phyloP scores from a whole-genome alignment of 805 yeast species.

The Hanseniaspora nectarophila region DNA sequence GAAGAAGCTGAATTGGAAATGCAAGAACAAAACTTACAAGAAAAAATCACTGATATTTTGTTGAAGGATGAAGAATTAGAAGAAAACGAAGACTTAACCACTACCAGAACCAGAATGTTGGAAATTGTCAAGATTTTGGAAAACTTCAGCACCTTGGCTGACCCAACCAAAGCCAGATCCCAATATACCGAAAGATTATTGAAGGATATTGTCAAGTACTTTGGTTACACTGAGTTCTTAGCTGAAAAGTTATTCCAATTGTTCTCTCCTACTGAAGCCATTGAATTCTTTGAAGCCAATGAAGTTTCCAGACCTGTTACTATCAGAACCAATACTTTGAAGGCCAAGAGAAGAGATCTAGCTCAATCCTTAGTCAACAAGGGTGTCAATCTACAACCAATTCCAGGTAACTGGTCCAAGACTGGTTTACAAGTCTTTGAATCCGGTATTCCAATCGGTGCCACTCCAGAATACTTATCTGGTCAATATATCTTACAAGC shows the following conservation, averaged over 20 bases:
- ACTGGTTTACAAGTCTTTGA: conserved; percentile 96
- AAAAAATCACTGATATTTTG: conserved; percentile 56
- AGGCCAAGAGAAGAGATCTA: conserved; percentile 87
- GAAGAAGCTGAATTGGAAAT: conserved; percentile 51
- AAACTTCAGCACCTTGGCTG: conserved; percentile 69
- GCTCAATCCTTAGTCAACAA: conserved; percentile 91
- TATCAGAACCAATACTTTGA: conserved; percentile 92
- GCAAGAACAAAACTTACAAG: conserved; percentile 47
- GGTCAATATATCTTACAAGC: conserved; percentile 98
- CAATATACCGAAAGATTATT: conserved; percentile 71
- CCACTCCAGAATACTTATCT: conserved; percentile 95
- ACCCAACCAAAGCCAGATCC: conserved; percentile 74
- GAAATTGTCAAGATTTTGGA: conserved; percentile 91
- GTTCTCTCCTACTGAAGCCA: conserved; percentile 89
- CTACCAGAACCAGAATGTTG: conserved; percentile 84
- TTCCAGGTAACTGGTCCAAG: conserved; percentile 87
- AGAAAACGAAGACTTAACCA: conserved; percentile 55
- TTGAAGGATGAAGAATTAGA: conserved; percentile 57
- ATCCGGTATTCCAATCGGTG: conserved; percentile 99
- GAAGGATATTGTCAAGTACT: conserved; percentile 80
- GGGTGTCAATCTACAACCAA: conserved; percentile 94
- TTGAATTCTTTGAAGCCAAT: conserved; percentile 97
- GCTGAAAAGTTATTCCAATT: conserved; percentile 89
- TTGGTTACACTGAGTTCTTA: conserved; percentile 81
- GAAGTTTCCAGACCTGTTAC: conserved; percentile 95